Evolutionary conservation across 1,284 basidiomycete genomes (phyloP).

Genomic region (Peniophora sp.): DNA sequence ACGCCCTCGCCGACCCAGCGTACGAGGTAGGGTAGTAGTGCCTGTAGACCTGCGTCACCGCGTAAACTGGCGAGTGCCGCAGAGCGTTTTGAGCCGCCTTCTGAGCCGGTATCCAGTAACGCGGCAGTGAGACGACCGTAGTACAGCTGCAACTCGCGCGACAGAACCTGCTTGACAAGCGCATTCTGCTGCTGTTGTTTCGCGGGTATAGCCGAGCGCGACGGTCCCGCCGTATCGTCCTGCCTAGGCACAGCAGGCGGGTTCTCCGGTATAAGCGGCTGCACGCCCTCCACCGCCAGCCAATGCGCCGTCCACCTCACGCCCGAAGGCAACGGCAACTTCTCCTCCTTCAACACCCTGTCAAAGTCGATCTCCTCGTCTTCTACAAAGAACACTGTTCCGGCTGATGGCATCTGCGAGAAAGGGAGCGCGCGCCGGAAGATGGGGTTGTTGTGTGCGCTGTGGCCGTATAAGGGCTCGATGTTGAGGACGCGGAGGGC

Average conservation of each 20-base stretch:
- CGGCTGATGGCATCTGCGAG: conserved; percentile 46
- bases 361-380: conserved; percentile 99
- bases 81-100: conserved; percentile 52
- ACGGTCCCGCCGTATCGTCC: conserved; percentile 24
- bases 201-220: conserved; percentile 22
- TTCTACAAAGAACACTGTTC: conserved; percentile 85
- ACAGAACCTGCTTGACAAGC: conserved; percentile 88
- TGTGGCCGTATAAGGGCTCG: conserved; percentile 83
- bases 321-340: conserved; percentile 69
- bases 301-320: conserved; percentile 88
- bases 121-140: conserved; percentile 89
- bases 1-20: conserved; percentile 92
- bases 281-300: conserved; percentile 97
- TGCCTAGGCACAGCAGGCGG: conserved; percentile 68
- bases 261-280: conserved; percentile 95
- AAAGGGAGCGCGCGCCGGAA: conserved; percentile 72
- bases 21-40: conserved; percentile 92
- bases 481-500: conserved; percentile 92
- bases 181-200: conserved; percentile 42
- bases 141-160: conserved; percentile 92
- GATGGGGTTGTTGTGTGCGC: conserved; percentile 57
- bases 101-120: conserved; percentile 41
- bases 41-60: conserved; percentile 87
- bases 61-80: conserved; percentile 88
- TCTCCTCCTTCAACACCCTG: conserved; percentile 76